These are phyloP conservation scores for Claviceps lovelessii DNA, from an alignment of 2,329 filamentous ascomycete species.

Conservation along the genomic window DNA sequence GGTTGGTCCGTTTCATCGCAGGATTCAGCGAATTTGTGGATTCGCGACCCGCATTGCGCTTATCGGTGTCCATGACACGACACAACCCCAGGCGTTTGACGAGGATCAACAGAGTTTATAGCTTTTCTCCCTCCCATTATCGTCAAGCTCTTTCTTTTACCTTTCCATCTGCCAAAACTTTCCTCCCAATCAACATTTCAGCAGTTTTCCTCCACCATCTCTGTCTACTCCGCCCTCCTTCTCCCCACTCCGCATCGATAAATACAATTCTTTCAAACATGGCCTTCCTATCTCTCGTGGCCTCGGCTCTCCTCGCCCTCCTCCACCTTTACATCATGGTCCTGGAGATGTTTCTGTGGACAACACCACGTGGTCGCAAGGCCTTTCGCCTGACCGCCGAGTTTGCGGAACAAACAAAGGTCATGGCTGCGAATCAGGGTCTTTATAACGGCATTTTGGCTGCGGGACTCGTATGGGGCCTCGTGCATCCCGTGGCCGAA, in stretches of 20 bases:
- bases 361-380: conserved; percentile 28
- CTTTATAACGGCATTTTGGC: conserved; percentile 40
- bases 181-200: too few relatives aligned
- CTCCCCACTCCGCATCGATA: neutral
- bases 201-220: too few relatives aligned
- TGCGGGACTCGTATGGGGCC: conserved; percentile 31
- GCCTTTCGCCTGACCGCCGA: conserved; percentile 30
- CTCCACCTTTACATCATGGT: conserved; percentile 34
- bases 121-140: neutral
- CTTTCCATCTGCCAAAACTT: neutral
- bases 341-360: conserved; percentile 38
- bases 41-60: neutral
- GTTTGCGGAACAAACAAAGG: conserved; percentile 29
- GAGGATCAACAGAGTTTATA: neutral
- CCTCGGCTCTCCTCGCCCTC: conserved; percentile 24
- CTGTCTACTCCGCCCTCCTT: too few relatives aligned
- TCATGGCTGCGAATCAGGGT: conserved; percentile 35
- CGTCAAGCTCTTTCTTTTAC: neutral
- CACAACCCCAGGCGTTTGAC: neutral
- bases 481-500: conserved; percentile 28
- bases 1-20: neutral
- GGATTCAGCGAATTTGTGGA: neutral
- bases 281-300: conserved; percentile 14
- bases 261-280: neutral
- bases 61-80: neutral